Percentiles rank a stretch among this genome's conserved stretches.
Evolutionary conservation across 345 rosid genomes (phyloP).

Genomic region (Eucalyptus polybractea): DNA sequence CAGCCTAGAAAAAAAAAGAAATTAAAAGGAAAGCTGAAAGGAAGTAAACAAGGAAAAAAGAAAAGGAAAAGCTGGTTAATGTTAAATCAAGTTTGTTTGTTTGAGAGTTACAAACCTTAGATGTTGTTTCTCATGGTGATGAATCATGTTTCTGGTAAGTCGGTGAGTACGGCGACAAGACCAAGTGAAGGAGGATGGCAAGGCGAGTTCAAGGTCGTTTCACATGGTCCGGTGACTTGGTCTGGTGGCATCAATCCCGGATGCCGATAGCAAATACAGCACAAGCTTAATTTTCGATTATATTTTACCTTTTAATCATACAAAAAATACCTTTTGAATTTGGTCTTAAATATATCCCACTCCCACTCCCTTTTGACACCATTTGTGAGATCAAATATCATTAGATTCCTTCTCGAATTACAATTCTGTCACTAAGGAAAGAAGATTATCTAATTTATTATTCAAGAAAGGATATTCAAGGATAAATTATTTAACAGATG

Average conservation of each 20-base stretch:
- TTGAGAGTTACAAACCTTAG: neutral
- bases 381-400: neutral
- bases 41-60: neutral
- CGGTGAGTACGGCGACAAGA: neutral
- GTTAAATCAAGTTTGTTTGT: neutral
- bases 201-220: neutral
- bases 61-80: neutral
- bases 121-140: neutral
- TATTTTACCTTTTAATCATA: neutral
- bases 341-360: neutral
- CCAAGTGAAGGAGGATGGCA: neutral
- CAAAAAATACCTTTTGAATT: neutral
- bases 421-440: neutral
- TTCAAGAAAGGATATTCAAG: neutral
- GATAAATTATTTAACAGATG: neutral
- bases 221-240: neutral
- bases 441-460: neutral
- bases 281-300: neutral
- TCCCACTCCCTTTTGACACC: neutral
- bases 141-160: neutral
- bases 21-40: neutral
- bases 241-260: fast-evolving
- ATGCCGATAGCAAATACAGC: neutral
- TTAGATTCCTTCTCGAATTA: neutral
- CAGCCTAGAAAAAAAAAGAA: neutral